Conservation (phyloP, 208 protist genomes). For the Acanthamoeba healyi region DNA sequence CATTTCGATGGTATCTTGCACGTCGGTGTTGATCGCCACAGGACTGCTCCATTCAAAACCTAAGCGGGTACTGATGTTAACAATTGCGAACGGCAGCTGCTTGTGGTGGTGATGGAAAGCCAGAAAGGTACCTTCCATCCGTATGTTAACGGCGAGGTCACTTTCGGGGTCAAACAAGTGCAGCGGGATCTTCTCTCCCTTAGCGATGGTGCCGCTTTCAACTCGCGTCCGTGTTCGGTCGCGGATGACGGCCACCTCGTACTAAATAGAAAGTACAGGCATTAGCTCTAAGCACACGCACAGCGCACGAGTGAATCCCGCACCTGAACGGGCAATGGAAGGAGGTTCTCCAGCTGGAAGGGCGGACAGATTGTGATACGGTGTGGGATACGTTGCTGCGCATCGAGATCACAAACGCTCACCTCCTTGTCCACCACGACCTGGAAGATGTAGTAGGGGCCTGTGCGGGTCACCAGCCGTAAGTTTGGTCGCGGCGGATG, state of each 20-base stretch:
- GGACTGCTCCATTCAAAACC: slow-evolving; percentile 61
- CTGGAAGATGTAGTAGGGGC: slow-evolving; percentile 58
- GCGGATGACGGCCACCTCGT: not conserved
- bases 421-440: slow-evolving; percentile 24
- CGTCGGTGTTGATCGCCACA: slow-evolving; percentile 44
- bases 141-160: not conserved
- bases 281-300: not conserved
- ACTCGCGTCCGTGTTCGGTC: not conserved
- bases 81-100: too few species aligned
- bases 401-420: not conserved
- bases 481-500: not conserved
- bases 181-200: not conserved
- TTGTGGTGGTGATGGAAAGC: too few species aligned
- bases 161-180: slow-evolving; percentile 47
- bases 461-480: not conserved
- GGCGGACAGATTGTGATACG: slow-evolving; percentile 23
- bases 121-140: not conserved
- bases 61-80: not conserved
- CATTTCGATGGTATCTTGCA: slow-evolving; percentile 63
- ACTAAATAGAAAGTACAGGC: not conserved
- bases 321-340: not conserved
- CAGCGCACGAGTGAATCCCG: too few species aligned
- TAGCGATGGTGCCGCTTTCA: not conserved
- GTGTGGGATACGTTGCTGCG: not conserved
- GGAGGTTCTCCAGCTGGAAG: slow-evolving; percentile 71